Evolutionary conservation across 2,329 filamentous ascomycete species (phyloP).

Genomic region (Fusarium aywerte): DNA sequence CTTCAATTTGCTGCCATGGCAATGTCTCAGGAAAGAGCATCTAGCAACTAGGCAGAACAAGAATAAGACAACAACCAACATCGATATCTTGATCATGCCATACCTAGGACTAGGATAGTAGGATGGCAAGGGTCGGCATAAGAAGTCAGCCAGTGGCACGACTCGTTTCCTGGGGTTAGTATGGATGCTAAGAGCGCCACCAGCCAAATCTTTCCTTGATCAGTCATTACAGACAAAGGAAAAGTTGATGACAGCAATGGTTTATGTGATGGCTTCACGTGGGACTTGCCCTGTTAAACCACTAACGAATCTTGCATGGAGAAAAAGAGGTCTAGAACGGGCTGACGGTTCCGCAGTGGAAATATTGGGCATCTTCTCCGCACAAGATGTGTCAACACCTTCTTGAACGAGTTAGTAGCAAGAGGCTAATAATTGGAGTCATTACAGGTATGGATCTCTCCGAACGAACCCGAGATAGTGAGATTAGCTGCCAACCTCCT

Average conservation of each 20-base stretch:
- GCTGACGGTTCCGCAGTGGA: slow-evolving; percentile 35
- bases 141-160: slow-evolving; percentile 17
- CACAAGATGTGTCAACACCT: slow-evolving; percentile 32
- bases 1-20: slow-evolving; percentile 52
- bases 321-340: slow-evolving; percentile 32
- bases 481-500: slow-evolving; percentile 20
- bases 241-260: slow-evolving; percentile 6
- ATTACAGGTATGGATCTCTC: slow-evolving; percentile 24
- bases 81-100: slow-evolving; percentile 20
- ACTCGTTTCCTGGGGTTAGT: slow-evolving; percentile 18
- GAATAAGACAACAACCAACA: slow-evolving; percentile 18
- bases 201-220: slow-evolving; percentile 12
- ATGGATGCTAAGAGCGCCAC: slow-evolving; percentile 32
- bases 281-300: slow-evolving; percentile 4
- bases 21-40: slow-evolving; percentile 16
- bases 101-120: neutral
- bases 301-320: slow-evolving; percentile 7
- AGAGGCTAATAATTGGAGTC: slow-evolving; percentile 41
- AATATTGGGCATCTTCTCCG: slow-evolving; percentile 30
- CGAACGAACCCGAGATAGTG: slow-evolving; percentile 19
- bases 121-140: slow-evolving; percentile 31
- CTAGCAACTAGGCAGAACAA: slow-evolving; percentile 5
- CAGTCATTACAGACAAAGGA: slow-evolving; percentile 1
- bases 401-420: slow-evolving; percentile 22
- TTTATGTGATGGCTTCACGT: slow-evolving; percentile 28